Conservation (phyloP, 768 basidiomycete genomes). For the Gloeophyllum trabeum region DNA sequence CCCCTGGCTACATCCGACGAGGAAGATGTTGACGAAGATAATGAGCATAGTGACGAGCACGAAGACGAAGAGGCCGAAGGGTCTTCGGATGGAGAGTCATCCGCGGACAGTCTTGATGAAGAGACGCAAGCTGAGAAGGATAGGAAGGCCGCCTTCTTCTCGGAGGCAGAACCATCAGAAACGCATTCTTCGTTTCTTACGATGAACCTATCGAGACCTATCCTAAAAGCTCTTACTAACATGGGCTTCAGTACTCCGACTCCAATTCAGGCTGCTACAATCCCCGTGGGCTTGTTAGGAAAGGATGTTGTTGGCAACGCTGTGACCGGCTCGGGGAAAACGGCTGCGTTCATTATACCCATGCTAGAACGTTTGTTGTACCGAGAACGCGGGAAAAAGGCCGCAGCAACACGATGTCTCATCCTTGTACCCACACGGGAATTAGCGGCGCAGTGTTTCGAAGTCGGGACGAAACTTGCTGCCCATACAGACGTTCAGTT, state of each 20-base stretch:
- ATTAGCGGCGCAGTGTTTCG: constrained; percentile 90
- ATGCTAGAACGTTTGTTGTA: constrained; percentile 89
- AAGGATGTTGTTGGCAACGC: constrained; percentile 95
- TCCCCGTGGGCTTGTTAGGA: constrained; percentile 88
- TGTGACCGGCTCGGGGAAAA: constrained; percentile 97
- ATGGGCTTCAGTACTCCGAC: constrained; percentile 80
- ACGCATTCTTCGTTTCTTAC: constrained; percentile 74
- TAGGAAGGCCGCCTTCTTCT: constrained; percentile 84
- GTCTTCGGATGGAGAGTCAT: constrained; percentile 34
- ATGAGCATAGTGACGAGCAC: constrained; percentile 15
- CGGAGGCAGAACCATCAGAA: constrained; percentile 30
- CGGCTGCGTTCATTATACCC: constrained; percentile 93
- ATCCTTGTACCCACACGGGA: constrained; percentile 93
- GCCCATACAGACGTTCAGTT: constrained; percentile 83
- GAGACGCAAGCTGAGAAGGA: constrained; percentile 49
- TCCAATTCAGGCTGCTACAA: constrained; percentile 90
- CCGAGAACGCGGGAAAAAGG: constrained; percentile 79
- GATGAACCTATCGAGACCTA: constrained; percentile 92
- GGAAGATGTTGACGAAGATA: constrained; percentile 20
- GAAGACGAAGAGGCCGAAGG: constrained; percentile 13
- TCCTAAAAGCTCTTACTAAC: constrained; percentile 81
- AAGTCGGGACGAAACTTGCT: constrained; percentile 80
- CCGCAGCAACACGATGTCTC: constrained; percentile 81
- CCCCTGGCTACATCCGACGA: constrained; percentile 31
- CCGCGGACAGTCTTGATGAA: constrained; percentile 49